phyloP scores from a whole-genome alignment of 1,284 basidiomycete genomes.

The Ganoderma meredithae region DNA sequence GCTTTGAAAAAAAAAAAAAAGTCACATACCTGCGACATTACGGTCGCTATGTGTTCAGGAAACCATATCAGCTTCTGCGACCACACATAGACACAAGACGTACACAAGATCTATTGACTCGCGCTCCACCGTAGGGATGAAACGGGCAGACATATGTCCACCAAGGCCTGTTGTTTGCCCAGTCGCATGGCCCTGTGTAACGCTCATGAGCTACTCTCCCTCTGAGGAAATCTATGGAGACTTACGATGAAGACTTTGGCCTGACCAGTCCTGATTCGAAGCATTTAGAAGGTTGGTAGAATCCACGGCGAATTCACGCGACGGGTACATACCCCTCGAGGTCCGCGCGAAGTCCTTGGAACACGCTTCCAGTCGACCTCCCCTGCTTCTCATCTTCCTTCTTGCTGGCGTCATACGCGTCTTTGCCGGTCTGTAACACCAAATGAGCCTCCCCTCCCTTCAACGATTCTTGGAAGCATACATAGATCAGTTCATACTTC shows the following conservation, averaged over 20 bases:
- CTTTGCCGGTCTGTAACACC: slow-evolving; percentile 77
- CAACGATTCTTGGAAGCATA: slow-evolving; percentile 44
- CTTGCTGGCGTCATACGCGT: slow-evolving; percentile 83
- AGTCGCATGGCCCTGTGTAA: slow-evolving; percentile 75
- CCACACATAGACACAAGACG: slow-evolving; percentile 43
- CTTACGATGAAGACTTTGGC: slow-evolving; percentile 78
- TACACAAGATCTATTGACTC: slow-evolving; percentile 92
- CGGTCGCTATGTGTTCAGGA: slow-evolving; percentile 61
- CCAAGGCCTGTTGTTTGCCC: slow-evolving; percentile 94
- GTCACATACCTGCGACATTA: slow-evolving; percentile 69
- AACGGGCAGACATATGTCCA: slow-evolving; percentile 90
- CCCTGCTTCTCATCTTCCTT: slow-evolving; percentile 69
- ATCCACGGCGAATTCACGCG: background rate
- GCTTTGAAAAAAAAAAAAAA: too few relatives aligned
- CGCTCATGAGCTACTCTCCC: slow-evolving; percentile 16
- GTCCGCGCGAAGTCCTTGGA: slow-evolving; percentile 86
- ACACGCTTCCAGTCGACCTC: slow-evolving; percentile 77
- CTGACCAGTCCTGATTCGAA: slow-evolving; percentile 57
- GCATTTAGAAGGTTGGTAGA: slow-evolving; percentile 39
- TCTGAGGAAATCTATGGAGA: slow-evolving; percentile 1
- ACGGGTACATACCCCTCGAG: slow-evolving; percentile 68
- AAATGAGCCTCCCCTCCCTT: background rate
- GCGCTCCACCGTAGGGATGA: slow-evolving; percentile 97
- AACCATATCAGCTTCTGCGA: slow-evolving; percentile 3
- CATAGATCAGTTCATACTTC: slow-evolving; percentile 89